Evolutionary conservation across 2,329 filamentous ascomycete genomes (phyloP), one percentile per base, ranked within the genome.

Genomic region (Aureobasidium melanogenum): DNA sequence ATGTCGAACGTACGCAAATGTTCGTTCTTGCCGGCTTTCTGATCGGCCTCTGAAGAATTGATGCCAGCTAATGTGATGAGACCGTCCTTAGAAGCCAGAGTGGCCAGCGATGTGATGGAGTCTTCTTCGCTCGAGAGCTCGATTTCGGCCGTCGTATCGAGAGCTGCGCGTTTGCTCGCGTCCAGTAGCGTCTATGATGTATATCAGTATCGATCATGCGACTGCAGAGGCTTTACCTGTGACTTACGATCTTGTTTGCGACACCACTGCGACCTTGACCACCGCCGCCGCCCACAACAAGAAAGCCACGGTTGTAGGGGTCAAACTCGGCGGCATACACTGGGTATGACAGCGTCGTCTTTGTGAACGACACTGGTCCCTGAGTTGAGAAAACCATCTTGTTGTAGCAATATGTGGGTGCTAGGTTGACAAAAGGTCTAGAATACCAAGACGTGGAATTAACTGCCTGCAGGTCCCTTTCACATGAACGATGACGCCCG

Each of bases 261-360:
- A 96, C 89, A 47, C 91, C 91, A 66, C 84, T 91, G 66, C 85
- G 84, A 52, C 88, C 86, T 65, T 89, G 86, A 55, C 93, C 93
- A 66, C 93, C 93, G 64, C 93, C 93, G 57, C 93, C 93, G 63
- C 88, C 91, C 39, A 96, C 89, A 9, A 96, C 78, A 26, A 97
- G 80, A 65, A 86, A 86, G 65, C 83, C 83, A 63, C 87, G 82
- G 76, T 95, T 86, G 69, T 87, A 82, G 56, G 88, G 89, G 71
- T 96, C 91, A 74, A 96, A 97, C 70, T 91, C 91, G 72, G 91
- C 88, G 61, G 88, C 85, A 74, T 91, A 96, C 63, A 96, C 83
- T 52, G 92, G 92, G 74, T 93, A 97, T 62, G 85, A 84, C 66
- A 95, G 83, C 61, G 84, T 84, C 67, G 85, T 78, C 73, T 85